These are phyloP conservation scores for Botrytis aclada DNA, from an alignment of 2,329 filamentous ascomycete genomes.

Conservation along the genomic window DNA sequence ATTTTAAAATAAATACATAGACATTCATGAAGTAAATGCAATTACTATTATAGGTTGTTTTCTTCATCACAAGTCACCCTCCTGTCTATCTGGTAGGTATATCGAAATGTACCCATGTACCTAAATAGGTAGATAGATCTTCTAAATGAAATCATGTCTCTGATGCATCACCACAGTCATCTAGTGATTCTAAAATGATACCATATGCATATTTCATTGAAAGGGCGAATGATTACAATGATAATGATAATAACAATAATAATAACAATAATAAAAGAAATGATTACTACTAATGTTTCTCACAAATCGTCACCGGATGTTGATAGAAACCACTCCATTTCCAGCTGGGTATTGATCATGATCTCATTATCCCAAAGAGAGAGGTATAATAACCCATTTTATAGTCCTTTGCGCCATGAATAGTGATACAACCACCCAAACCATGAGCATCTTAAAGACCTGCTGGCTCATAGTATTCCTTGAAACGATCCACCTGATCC, in stretches of 20 bases:
- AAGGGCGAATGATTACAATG: neutral
- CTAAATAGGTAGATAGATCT: neutral
- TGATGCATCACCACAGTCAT: neutral
- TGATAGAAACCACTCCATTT: neutral
- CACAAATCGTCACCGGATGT: neutral
- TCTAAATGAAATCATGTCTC: neutral
- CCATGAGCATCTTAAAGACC: slow-evolving; percentile 10
- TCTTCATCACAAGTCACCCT: neutral
- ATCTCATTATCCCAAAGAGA: neutral
- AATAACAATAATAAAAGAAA: neutral
- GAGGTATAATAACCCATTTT: neutral
- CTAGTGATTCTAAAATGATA: neutral
- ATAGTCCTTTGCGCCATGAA: slow-evolving; percentile 1
- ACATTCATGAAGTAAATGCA: neutral
- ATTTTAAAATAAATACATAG: neutral
- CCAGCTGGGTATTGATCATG: neutral
- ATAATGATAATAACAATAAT: neutral
- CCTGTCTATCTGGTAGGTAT: neutral
- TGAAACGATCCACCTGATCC: slow-evolving; percentile 56
- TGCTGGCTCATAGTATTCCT: slow-evolving; percentile 62
- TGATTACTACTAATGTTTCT: neutral
- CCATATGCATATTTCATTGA: neutral
- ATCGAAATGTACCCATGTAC: neutral
- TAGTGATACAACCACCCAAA: slow-evolving; percentile 2
- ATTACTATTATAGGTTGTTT: neutral